Percentiles rank a stretch among this genome's conserved stretches.
Conservation (phyloP, 768 basidiomycete species). For the Coprinopsis strossmayeri region DNA sequence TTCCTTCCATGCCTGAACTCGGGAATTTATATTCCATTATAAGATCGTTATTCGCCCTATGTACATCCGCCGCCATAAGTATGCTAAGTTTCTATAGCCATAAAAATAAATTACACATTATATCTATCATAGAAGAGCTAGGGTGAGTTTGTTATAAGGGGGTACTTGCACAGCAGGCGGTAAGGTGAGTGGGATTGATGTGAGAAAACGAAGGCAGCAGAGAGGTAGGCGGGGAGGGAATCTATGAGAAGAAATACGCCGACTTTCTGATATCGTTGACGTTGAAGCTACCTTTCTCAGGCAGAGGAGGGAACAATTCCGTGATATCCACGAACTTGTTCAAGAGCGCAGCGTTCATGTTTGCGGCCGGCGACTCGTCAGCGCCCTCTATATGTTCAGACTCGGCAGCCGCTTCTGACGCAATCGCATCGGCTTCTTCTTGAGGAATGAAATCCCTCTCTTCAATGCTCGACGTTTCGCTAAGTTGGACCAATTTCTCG, state of each 20-base stretch:
- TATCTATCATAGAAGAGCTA: not conserved
- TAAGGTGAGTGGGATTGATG: too few species aligned
- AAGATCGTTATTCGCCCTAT: too few species aligned
- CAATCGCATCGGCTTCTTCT: not conserved
- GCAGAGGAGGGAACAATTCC: conserved; percentile 75
- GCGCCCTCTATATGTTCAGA: not conserved
- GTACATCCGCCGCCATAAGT: too few species aligned
- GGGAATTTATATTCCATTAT: too few species aligned
- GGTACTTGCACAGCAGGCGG: not conserved
- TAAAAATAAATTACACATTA: conserved; percentile 7
- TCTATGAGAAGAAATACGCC: conserved; percentile 90
- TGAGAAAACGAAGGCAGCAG: too few species aligned
- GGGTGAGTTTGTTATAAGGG: not conserved
- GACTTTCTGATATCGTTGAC: conserved; percentile 77
- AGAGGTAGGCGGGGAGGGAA: too few species aligned
- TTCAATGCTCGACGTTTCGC: conserved; percentile 21
- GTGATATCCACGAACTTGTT: conserved; percentile 69
- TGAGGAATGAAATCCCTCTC: conserved; percentile 3
- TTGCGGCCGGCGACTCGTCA: conserved; percentile 1
- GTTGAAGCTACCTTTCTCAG: conserved; percentile 80
- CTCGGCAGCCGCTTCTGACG: conserved; percentile 11
- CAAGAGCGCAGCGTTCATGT: conserved; percentile 19
- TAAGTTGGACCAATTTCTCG: conserved; percentile 27
- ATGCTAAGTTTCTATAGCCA: not conserved
- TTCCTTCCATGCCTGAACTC: too few species aligned